Evolutionary conservation across 1,284 basidiomycete genomes (phyloP).

Genomic region (Omphalotus olearius): DNA sequence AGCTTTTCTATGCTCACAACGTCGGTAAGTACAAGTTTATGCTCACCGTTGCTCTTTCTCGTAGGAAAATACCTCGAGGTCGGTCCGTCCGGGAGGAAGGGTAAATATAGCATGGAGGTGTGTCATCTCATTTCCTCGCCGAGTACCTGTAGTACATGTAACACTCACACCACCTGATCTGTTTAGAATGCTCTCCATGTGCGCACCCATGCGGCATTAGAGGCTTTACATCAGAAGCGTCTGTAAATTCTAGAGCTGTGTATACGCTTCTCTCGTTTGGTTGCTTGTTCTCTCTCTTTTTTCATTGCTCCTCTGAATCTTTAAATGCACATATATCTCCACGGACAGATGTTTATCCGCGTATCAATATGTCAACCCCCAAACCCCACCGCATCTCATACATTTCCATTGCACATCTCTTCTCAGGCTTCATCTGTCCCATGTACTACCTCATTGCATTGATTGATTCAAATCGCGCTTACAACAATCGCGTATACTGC

Average conservation of each 20-base stretch:
- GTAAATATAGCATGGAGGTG: constrained; percentile 20
- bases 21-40: neutral
- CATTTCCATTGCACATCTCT: too few species aligned
- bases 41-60: neutral
- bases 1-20: constrained; percentile 4
- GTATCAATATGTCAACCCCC: too few species aligned
- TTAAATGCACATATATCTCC: too few species aligned
- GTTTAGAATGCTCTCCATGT: constrained; percentile 51
- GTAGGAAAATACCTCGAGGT: constrained; percentile 56
- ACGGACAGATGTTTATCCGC: too few species aligned
- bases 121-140: neutral
- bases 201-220: constrained; percentile 55
- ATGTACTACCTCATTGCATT: too few species aligned
- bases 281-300: too few species aligned
- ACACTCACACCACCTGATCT: constrained; percentile 5
- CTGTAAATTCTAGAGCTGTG: neutral
- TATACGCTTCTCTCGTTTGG: too few species aligned
- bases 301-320: too few species aligned
- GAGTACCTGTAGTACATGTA: neutral
- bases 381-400: too few species aligned
- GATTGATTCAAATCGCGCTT: too few species aligned
- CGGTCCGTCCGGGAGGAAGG: constrained; percentile 44
- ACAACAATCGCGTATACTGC: too few species aligned
- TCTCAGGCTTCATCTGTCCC: too few species aligned
- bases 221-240: constrained; percentile 37